Evolutionary conservation across 2,329 filamentous ascomycete genomes (phyloP).

Genomic region (Xylaria sp.): DNA sequence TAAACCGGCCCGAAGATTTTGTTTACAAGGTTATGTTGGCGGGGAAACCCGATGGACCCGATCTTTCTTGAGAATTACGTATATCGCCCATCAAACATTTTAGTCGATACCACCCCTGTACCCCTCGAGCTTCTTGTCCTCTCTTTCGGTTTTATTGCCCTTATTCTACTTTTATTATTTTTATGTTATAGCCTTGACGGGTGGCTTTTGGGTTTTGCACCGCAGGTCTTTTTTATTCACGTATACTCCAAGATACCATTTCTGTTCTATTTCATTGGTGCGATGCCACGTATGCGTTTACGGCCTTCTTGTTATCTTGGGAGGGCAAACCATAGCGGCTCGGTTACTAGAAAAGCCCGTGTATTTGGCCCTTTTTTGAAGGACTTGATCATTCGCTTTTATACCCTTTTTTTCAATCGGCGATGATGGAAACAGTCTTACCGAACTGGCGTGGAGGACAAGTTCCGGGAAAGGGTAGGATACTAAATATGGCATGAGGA

Average conservation of each 20-base stretch:
- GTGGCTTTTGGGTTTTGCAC: conserved; percentile 1
- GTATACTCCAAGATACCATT: conserved; percentile 40
- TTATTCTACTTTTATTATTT: background rate
- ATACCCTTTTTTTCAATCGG: background rate
- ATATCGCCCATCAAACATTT: conserved; percentile 14
- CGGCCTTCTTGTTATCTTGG: conserved; percentile 16
- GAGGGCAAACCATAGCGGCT: conserved; percentile 29
- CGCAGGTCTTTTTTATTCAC: conserved; percentile 23
- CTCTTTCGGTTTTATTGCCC: background rate
- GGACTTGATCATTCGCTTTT: conserved; percentile 16
- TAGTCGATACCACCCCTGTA: conserved; percentile 4
- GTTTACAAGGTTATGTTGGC: conserved; percentile 33
- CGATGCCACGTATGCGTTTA: conserved; percentile 22
- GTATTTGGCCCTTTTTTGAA: conserved; percentile 5
- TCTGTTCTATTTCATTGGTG: conserved; percentile 24
- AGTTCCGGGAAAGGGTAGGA: background rate
- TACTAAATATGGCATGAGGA: background rate
- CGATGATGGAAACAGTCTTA: background rate
- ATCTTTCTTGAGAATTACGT: conserved; percentile 23
- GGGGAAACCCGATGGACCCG: conserved; percentile 16
- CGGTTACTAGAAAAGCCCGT: conserved; percentile 25
- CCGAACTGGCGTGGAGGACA: background rate
- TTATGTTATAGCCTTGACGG: background rate
- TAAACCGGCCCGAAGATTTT: conserved; percentile 28
- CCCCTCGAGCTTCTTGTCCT: background rate